These are phyloP conservation scores for Exophiala sp. DNA, from an alignment of 2,329 filamentous ascomycete genomes.

Conservation along the genomic window DNA sequence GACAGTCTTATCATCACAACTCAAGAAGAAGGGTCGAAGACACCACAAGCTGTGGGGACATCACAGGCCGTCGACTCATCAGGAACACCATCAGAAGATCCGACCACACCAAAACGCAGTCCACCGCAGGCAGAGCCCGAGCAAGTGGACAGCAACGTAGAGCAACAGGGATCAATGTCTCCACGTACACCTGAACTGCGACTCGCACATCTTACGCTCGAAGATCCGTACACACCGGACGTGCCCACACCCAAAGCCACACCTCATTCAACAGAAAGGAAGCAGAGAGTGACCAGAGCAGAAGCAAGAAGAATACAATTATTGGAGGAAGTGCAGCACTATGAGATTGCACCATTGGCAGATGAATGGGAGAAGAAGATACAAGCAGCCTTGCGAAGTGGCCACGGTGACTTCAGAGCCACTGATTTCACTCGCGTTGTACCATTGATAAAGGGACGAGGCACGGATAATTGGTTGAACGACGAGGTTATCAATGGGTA, in stretches of 20 bases:
- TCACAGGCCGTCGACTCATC: background rate
- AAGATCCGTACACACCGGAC: constrained; percentile 14
- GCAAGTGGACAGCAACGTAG: background rate
- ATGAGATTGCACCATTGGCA: constrained; percentile 35
- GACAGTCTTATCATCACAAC: too few relatives aligned
- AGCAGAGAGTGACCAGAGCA: constrained; percentile 23
- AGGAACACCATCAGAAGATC: background rate
- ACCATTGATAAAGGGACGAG: constrained; percentile 8
- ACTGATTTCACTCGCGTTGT: constrained; percentile 26
- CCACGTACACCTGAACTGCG: constrained; percentile 13
- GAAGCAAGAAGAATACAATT: constrained; percentile 26
- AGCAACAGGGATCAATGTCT: too few relatives aligned
- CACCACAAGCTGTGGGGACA: too few relatives aligned
- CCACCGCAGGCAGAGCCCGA: background rate
- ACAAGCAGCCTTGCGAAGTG: constrained; percentile 28
- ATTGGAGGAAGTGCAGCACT: constrained; percentile 26
- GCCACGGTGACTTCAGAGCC: constrained; percentile 17
- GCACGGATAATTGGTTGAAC: constrained; percentile 40
- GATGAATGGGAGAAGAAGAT: constrained; percentile 37
- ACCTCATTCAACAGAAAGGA: constrained; percentile 16
- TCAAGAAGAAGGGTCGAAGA: too few relatives aligned
- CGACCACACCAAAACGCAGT: background rate
- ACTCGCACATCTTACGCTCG: constrained; percentile 16
- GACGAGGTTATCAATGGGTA: constrained; percentile 48
- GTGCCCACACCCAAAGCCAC: constrained; percentile 23